phyloP scores from a whole-genome alignment of 1,284 basidiomycete species.

The Cryptococcus sp. region DNA sequence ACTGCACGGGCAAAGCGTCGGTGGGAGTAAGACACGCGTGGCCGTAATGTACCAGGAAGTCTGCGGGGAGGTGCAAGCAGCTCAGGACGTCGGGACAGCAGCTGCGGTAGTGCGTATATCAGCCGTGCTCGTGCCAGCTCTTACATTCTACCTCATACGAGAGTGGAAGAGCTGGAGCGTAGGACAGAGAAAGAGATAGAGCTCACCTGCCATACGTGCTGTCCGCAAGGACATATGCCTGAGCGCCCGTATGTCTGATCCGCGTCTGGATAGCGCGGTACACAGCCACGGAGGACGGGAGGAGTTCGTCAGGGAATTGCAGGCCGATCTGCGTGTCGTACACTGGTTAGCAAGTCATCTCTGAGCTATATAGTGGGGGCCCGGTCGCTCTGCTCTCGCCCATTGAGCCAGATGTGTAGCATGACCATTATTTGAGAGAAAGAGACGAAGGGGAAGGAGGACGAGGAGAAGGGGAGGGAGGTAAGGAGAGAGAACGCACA shows the following conservation, averaged over 20 bases:
- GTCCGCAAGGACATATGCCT: constrained; percentile 90
- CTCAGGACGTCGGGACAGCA: constrained; percentile 98
- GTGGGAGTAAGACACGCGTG: constrained; percentile 81
- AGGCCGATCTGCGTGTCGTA: constrained; percentile 68
- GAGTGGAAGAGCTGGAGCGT: constrained; percentile 59
- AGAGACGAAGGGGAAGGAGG: too few species aligned
- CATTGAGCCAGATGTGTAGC: too few species aligned
- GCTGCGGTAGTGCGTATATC: constrained; percentile 53
- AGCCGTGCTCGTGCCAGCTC: background rate
- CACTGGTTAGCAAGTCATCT: too few species aligned
- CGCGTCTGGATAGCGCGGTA: constrained; percentile 67
- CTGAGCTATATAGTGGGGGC: too few species aligned
- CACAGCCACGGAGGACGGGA: constrained; percentile 85
- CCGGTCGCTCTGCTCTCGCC: too few species aligned
- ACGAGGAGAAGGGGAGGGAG: too few species aligned
- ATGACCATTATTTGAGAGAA: too few species aligned
- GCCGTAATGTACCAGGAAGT: constrained; percentile 92
- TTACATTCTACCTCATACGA: background rate
- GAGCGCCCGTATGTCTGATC: constrained; percentile 54
- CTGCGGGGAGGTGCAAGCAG: constrained; percentile 89
- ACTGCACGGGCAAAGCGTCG: constrained; percentile 52
- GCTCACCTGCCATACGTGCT: constrained; percentile 92
- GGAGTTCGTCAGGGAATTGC: constrained; percentile 93
- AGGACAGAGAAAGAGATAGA: background rate
- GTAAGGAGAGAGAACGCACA: constrained; percentile 35